phyloP scores from a whole-genome alignment of 2,329 filamentous ascomycete genomes.

The Huntiella abstrusa region DNA sequence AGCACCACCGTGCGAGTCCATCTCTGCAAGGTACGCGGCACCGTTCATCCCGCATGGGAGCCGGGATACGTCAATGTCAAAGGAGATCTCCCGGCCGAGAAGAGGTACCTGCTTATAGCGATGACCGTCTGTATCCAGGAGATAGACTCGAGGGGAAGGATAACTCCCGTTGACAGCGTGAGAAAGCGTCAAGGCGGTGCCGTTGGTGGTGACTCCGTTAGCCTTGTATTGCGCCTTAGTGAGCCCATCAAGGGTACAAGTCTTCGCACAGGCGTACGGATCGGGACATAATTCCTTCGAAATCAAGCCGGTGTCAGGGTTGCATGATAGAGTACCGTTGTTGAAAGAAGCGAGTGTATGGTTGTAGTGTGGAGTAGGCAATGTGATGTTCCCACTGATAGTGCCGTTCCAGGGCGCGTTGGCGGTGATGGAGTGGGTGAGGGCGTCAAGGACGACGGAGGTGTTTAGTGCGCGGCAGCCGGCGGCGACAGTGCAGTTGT shows the following conservation, averaged over 20 bases:
- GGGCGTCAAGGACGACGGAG: background rate
- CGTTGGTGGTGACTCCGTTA: conserved; percentile 28
- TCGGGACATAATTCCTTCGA: background rate
- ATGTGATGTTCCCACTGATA: too few relatives aligned
- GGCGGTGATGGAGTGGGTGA: background rate
- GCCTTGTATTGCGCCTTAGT: conserved; percentile 23
- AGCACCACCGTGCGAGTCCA: conserved; percentile 33
- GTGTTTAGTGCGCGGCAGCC: background rate
- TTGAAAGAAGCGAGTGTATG: background rate
- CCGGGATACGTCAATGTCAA: conserved; percentile 46
- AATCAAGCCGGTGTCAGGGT: background rate
- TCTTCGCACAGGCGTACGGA: conserved; percentile 21
- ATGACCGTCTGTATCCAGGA: conserved; percentile 30
- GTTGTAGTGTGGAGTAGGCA: background rate
- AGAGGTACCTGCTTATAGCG: conserved; percentile 43
- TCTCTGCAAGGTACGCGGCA: conserved; percentile 38
- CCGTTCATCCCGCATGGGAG: conserved; percentile 47
- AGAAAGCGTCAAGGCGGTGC: conserved; percentile 28
- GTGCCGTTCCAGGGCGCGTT: background rate
- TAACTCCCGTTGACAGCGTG: conserved; percentile 30
- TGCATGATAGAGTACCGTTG: background rate
- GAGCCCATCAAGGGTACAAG: conserved; percentile 27
- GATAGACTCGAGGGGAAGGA: conserved; percentile 29
- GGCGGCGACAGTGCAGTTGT: background rate
- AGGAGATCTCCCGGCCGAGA: conserved; percentile 43